These are phyloP conservation scores for Solanum peruvianum DNA, from an alignment of 257 asterid genomes.

Conservation along the genomic window DNA sequence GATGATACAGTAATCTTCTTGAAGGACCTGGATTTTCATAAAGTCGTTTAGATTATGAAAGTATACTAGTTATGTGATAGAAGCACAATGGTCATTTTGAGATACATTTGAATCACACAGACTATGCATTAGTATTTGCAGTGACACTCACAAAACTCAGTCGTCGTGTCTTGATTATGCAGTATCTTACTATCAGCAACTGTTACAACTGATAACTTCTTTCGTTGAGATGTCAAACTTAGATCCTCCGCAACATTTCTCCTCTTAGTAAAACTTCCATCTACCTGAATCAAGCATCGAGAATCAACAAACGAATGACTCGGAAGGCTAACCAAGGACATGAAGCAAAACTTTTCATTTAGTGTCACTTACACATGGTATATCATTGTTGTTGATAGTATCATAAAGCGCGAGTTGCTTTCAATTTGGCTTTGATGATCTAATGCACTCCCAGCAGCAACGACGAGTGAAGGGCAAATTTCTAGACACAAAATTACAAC, in stretches of 20 bases:
- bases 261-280: not conserved
- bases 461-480: slow-evolving; percentile 19
- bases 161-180: slow-evolving; percentile 9
- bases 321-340: not conserved
- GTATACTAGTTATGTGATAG: not conserved
- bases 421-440: slow-evolving; percentile 7
- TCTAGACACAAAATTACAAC: slow-evolving; percentile 16
- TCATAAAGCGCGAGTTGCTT: not conserved
- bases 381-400: not conserved
- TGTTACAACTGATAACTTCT: slow-evolving; percentile 14
- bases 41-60: not conserved
- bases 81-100: not conserved
- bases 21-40: slow-evolving; percentile 22
- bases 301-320: not conserved
- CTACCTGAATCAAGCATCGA: slow-evolving; percentile 2
- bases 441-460: slow-evolving; percentile 3
- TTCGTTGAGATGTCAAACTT: slow-evolving; percentile 7
- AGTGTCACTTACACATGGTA: not conserved
- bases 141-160: slow-evolving; percentile 25
- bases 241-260: slow-evolving; percentile 1
- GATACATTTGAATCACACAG: too few species aligned
- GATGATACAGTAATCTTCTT: slow-evolving; percentile 32
- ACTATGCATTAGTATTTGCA: not conserved
- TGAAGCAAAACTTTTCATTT: not conserved
- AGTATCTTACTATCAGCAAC: slow-evolving; percentile 10